Percentiles rank a stretch among this genome's conserved stretches.
These are phyloP conservation scores for Botrytis fabae DNA, from an alignment of 2,329 filamentous ascomycete genomes.

Conservation along the genomic window DNA sequence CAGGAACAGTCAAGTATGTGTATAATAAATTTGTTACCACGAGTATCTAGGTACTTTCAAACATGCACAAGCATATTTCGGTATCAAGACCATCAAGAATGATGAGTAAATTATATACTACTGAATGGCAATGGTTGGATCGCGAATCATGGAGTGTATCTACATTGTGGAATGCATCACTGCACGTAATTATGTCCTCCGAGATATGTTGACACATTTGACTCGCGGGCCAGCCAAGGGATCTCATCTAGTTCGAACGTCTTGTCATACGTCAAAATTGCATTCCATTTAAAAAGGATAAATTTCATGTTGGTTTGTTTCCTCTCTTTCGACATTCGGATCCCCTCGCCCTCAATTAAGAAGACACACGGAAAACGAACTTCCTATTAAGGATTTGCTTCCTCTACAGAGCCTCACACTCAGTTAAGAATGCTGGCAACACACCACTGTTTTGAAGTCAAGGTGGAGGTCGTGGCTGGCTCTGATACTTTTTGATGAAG, in stretches of 20 bases:
- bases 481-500: constrained; percentile 63
- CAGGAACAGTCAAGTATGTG: not conserved
- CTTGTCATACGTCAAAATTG: not conserved
- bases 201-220: not conserved
- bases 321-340: constrained; percentile 70
- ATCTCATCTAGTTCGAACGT: not conserved
- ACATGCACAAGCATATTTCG: not conserved
- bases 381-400: constrained; percentile 63
- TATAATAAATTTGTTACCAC: too few relatives aligned
- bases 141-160: not conserved
- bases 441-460: constrained; percentile 58
- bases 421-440: constrained; percentile 62
- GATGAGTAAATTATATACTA: not conserved
- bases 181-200: constrained; percentile 4
- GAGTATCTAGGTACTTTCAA: not conserved
- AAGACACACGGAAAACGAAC: constrained; percentile 67
- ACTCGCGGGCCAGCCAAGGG: not conserved
- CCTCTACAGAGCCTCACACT: constrained; percentile 65
- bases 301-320: constrained; percentile 47
- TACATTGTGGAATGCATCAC: not conserved
- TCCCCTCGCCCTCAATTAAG: constrained; percentile 71
- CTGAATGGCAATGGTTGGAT: not conserved
- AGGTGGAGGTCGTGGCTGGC: constrained; percentile 70
- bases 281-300: not conserved
- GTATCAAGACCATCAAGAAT: not conserved